Conservation (phyloP, 129 eudicot species). For the Solidago caesia region DNA sequence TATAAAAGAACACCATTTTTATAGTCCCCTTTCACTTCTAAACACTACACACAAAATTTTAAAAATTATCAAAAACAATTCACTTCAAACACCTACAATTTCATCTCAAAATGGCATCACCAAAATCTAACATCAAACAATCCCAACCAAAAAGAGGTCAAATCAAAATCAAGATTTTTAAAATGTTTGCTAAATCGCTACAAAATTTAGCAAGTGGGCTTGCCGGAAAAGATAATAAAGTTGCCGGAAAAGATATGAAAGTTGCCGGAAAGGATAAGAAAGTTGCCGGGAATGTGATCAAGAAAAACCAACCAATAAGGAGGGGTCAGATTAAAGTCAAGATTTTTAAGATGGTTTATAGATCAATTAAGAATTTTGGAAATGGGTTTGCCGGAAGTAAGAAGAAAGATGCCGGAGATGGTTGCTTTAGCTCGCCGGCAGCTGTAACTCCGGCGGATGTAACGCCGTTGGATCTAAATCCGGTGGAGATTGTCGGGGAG, state of each 20-base stretch:
- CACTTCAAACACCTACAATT: background rate
- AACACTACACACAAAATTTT: background rate
- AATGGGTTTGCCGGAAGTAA: too few species aligned
- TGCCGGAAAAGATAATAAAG: background rate
- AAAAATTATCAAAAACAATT: background rate
- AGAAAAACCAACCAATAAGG: background rate
- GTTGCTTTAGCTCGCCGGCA: too few species aligned
- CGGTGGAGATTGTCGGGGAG: too few species aligned
- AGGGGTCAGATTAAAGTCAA: background rate
- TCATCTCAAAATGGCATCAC: constrained; percentile 10
- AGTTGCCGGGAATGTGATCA: background rate
- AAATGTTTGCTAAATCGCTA: background rate
- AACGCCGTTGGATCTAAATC: too few species aligned
- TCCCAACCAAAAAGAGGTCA: constrained; percentile 8
- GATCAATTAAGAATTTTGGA: background rate
- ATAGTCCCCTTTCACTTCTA: background rate
- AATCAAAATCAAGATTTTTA: background rate
- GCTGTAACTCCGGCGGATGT: too few species aligned
- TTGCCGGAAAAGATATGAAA: background rate
- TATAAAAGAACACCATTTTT: too few species aligned
- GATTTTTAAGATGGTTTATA: background rate
- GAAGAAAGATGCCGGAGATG: background rate
- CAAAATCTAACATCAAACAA: background rate
- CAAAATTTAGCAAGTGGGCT: background rate
- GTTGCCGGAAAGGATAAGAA: too few species aligned